phyloP scores from a whole-genome alignment of 495 filamentous ascomycete genomes.

The Lasiosphaeria ovina region DNA sequence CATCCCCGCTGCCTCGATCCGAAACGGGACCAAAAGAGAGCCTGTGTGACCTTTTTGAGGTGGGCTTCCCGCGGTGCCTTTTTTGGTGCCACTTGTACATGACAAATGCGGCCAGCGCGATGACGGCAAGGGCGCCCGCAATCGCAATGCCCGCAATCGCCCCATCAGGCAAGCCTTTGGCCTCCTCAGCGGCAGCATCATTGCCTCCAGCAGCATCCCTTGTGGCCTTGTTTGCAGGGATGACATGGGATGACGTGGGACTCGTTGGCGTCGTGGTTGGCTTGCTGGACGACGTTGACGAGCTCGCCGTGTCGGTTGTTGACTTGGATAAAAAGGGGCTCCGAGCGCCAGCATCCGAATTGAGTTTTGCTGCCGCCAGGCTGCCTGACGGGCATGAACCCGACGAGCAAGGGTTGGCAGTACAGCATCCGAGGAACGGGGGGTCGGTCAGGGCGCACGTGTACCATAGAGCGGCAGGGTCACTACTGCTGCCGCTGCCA shows the following conservation, averaged over 20 bases:
- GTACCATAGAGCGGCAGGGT: slow-evolving; percentile 24
- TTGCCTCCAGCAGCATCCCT: neutral
- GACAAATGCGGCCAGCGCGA: slow-evolving; percentile 5
- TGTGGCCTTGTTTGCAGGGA: neutral
- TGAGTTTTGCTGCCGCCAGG: slow-evolving; percentile 27
- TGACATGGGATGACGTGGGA: neutral
- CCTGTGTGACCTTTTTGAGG: neutral
- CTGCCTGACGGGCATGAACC: slow-evolving; percentile 23
- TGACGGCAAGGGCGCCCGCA: neutral
- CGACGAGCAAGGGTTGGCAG: slow-evolving; percentile 25
- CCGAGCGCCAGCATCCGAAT: slow-evolving; percentile 1
- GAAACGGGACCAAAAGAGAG: neutral
- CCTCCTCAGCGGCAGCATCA: neutral
- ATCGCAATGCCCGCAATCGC: slow-evolving; percentile 21
- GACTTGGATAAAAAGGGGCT: neutral
- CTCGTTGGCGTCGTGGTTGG: neutral
- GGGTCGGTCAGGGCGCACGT: slow-evolving; percentile 28
- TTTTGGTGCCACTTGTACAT: slow-evolving; percentile 11
- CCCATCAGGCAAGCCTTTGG: slow-evolving; percentile 7
- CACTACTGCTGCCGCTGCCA: neutral
- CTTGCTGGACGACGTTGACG: neutral
- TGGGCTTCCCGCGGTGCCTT: neutral
- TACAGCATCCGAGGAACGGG: slow-evolving; percentile 37
- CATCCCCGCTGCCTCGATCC: neutral
- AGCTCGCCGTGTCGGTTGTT: neutral